Evolutionary conservation across 345 rosid species (phyloP).

Genomic region (Salix arbutifolia): DNA sequence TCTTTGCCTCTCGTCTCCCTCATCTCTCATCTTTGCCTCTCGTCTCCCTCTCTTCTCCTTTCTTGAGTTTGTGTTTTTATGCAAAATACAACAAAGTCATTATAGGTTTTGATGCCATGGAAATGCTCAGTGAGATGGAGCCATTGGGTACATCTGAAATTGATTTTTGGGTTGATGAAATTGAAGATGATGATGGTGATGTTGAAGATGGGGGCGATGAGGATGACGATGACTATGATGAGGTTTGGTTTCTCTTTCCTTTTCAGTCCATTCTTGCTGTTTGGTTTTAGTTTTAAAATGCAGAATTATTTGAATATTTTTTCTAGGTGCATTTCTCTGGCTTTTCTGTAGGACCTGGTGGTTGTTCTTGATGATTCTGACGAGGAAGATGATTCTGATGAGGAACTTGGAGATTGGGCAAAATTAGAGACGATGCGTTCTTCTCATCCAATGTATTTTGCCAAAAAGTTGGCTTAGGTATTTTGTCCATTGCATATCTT

Average conservation of each 20-base stretch:
- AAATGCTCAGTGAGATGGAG: slow-evolving; percentile 75
- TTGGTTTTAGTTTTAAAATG: slow-evolving; percentile 5
- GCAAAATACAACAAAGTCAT: slow-evolving; percentile 75
- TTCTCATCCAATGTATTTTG: slow-evolving; percentile 93
- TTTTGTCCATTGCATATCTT: not conserved
- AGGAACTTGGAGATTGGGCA: slow-evolving; percentile 77
- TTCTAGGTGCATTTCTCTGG: slow-evolving; percentile 14
- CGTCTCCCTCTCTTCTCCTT: not conserved
- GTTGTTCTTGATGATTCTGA: slow-evolving; percentile 62
- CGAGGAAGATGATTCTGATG: slow-evolving; percentile 54
- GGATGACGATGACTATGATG: slow-evolving; percentile 31
- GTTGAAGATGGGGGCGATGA: slow-evolving; percentile 45
- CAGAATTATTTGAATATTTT: slow-evolving; percentile 2
- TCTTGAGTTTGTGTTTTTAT: slow-evolving; percentile 9
- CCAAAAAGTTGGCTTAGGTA: slow-evolving; percentile 75
- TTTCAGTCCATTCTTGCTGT: slow-evolving; percentile 3
- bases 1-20: no score
- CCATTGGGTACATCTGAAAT: slow-evolving; percentile 57
- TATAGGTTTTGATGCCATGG: slow-evolving; percentile 76
- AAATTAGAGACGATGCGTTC: slow-evolving; percentile 81
- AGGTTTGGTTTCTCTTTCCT: slow-evolving; percentile 24
- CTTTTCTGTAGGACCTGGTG: slow-evolving; percentile 60
- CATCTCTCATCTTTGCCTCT: no score
- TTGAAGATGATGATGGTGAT: slow-evolving; percentile 60
- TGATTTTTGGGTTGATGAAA: slow-evolving; percentile 62